A percentile compares a stretch with the other conserved stretches of the same genome.
These are phyloP conservation scores for Torulaspora gathmanii DNA, from an alignment of 805 yeast genomes.

Conservation along the genomic window DNA sequence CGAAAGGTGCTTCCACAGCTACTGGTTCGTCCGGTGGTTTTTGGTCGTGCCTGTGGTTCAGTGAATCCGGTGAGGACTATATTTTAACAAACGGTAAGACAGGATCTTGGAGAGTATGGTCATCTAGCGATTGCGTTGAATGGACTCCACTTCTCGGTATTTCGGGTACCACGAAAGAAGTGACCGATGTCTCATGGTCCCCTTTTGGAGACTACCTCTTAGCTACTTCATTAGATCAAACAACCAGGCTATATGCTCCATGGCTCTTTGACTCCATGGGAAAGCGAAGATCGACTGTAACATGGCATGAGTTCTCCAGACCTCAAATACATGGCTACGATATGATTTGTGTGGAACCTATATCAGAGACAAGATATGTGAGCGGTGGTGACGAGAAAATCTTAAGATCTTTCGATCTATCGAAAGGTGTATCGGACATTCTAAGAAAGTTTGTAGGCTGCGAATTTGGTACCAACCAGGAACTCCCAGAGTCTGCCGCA, in stretches of 20 bases:
- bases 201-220: slow-evolving; percentile 59
- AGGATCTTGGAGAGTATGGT: slow-evolving; percentile 87
- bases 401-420: slow-evolving; percentile 82
- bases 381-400: slow-evolving; percentile 97
- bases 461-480: slow-evolving; percentile 26
- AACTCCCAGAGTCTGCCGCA: slow-evolving; percentile 76
- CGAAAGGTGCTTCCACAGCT: slow-evolving; percentile 97
- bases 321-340: slow-evolving; percentile 99
- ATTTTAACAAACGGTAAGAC: slow-evolving; percentile 84
- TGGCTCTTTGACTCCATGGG: slow-evolving; percentile 43
- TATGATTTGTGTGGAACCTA: slow-evolving; percentile 71
- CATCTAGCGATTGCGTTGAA: slow-evolving; percentile 32
- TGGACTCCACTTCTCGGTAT: slow-evolving; percentile 52
- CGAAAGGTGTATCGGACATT: slow-evolving; percentile 66
- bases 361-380: slow-evolving; percentile 61
- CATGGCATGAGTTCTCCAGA: slow-evolving; percentile 91
- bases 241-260: slow-evolving; percentile 75
- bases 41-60: slow-evolving; percentile 69
- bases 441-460: slow-evolving; percentile 52
- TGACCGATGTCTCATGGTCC: slow-evolving; percentile 79
- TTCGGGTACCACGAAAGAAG: slow-evolving; percentile 71
- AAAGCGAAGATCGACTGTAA: slow-evolving; percentile 26
- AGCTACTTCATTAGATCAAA: slow-evolving; percentile 86
- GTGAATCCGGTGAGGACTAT: slow-evolving; percentile 39
- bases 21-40: slow-evolving; percentile 88